A percentile compares a stretch with the other conserved stretches of the same genome.
Conservation (phyloP, 805 yeast species). For the Yarrowia sp. region DNA sequence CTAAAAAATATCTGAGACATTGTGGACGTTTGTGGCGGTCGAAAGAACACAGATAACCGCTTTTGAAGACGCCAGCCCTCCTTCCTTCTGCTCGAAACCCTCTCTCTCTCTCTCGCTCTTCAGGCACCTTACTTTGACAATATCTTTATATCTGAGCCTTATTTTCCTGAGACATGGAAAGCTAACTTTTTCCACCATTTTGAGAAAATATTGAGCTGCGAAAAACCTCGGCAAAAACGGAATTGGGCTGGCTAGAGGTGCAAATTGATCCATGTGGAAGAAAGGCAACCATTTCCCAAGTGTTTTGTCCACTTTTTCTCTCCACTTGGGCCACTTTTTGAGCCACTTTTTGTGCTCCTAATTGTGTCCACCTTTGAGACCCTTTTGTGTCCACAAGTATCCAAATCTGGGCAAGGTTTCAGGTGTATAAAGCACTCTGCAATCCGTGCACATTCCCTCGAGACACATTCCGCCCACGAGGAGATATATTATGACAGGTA, state of each 20-base stretch:
- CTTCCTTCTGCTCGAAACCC: too few relatives aligned
- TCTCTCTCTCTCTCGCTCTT: too few relatives aligned
- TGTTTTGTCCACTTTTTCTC: neutral
- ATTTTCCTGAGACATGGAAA: neutral
- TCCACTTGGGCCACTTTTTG: too few relatives aligned
- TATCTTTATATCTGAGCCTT: constrained; percentile 1
- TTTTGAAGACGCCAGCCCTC: too few relatives aligned
- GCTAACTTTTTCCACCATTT: too few relatives aligned
- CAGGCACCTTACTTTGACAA: neutral
- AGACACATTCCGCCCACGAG: constrained; percentile 1
- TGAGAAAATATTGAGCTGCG: neutral
- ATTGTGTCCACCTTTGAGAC: too few relatives aligned
- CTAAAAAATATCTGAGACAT: too few relatives aligned
- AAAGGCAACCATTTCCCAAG: neutral
- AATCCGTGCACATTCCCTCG: constrained; percentile 11
- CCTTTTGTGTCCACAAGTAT: too few relatives aligned
- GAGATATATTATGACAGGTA: neutral
- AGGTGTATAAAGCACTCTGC: neutral
- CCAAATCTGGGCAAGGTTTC: constrained; percentile 1
- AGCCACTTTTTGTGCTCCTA: too few relatives aligned
- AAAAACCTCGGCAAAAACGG: neutral
- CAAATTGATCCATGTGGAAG: neutral
- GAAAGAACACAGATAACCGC: too few relatives aligned
- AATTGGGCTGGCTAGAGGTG: neutral
- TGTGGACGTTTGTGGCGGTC: too few relatives aligned